Base-by-base conservation (phyloP, 768 basidiomycete genomes). In the Lactarius sanguifluus region DNA sequence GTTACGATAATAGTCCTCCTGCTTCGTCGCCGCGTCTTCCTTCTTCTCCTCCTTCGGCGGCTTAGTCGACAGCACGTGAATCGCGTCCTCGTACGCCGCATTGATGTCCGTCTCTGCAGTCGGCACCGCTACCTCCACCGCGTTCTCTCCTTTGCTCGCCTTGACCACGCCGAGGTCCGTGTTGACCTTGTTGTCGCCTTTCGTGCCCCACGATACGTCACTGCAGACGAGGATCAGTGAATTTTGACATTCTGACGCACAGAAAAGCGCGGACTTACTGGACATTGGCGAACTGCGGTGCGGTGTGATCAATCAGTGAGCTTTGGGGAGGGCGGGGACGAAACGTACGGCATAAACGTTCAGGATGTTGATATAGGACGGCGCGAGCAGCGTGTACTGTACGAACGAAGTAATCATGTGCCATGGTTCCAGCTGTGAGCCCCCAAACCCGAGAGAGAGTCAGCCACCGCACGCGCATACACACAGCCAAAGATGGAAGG, bases 341-440 rank as follows among this genome's bases (percentile, higher is more conserved):
- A 13, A 61, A 72, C 85, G 43, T 76, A 89, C 86, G 5, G 88
- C 89, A 72, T 96, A 94, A 69, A 96, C 94, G 75, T 96, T 96
- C 62, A 98, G 82, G 15, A 98, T 92, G 62, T 89, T 85, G 74
- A 96, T 96, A 72, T 96, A 98, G 0, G 94, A 94, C 3, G 96
- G 96, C 0, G 94, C 92, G 81, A 98, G 86, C 67, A 97, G 83
- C 28, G 91, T 76, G 73, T 96, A 96, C 75, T 95, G 96, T n/a
- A 95, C 32, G 78, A 98, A 96, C 6, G 91, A 93, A 0, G 97
- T 98, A 72, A 99, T 82, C 94, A 99, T 92, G 75, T 99, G 97
- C 94, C 95, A 97, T 2, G 96, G 96, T 71, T 98, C 95, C 71
- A 97, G 88, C 88, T 96, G 25, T 6, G 9, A 18, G 12, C 45